These are phyloP conservation scores for Prunus mume DNA, from an alignment of 306 rosid species.

Conservation along the genomic window DNA sequence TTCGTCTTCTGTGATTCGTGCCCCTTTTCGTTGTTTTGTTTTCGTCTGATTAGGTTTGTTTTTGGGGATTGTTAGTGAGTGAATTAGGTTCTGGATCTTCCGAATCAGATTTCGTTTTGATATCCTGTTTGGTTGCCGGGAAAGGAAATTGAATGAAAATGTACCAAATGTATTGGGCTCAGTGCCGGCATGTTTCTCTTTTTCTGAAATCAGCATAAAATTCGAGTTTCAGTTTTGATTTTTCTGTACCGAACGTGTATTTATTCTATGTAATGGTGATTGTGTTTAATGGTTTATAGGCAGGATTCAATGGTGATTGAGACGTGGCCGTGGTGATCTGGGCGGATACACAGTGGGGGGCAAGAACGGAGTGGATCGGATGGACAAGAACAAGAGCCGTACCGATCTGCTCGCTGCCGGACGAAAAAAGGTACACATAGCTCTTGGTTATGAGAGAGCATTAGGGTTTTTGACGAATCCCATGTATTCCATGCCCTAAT, in stretches of 20 bases:
- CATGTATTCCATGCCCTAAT: not conserved
- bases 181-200: not conserved
- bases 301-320: constrained; percentile 37
- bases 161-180: not conserved
- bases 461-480: not conserved
- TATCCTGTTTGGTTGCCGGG: constrained; percentile 17
- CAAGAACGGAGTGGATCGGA: constrained; percentile 60
- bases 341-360: constrained; percentile 38
- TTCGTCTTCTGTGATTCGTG: not conserved
- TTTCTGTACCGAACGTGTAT: not conserved
- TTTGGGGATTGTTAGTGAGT: not conserved
- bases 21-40: not conserved
- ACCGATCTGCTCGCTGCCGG: constrained; percentile 97
- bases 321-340: constrained; percentile 31
- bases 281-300: constrained; percentile 27
- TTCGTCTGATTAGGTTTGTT: not conserved
- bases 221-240: not conserved
- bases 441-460: not conserved
- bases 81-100: constrained; percentile 6
- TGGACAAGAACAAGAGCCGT: constrained; percentile 87
- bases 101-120: constrained; percentile 4
- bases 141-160: constrained; percentile 2
- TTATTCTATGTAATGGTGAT: constrained; percentile 7
- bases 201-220: constrained; percentile 4
- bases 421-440: constrained; percentile 54